Percentiles rank a stretch among this genome's conserved stretches.
phyloP scores from a whole-genome alignment of 768 basidiomycete genomes.

The Paxillus rubicundulus region DNA sequence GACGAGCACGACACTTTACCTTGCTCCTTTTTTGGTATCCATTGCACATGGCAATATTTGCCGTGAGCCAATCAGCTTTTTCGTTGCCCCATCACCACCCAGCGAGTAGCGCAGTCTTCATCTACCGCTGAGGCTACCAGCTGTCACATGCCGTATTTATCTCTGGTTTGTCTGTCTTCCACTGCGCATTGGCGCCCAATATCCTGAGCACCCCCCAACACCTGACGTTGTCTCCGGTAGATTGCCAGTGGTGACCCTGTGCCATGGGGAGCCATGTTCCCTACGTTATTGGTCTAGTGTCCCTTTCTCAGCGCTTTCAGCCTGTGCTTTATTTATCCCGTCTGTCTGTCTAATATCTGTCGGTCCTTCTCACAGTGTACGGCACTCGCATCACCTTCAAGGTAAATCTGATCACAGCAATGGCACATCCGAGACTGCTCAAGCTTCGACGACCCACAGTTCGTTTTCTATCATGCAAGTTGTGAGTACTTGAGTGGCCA shows the following conservation, averaged over 20 bases:
- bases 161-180: background rate
- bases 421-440: background rate
- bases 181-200: background rate
- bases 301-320: background rate
- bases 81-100: no score
- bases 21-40: background rate
- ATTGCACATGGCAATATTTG: background rate
- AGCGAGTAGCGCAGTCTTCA: no score
- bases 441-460: no score
- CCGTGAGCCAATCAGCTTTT: no score
- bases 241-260: no score
- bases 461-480: no score
- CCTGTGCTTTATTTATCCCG: background rate
- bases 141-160: background rate
- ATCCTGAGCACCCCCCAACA: background rate
- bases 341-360: background rate
- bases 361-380: background rate
- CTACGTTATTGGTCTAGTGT: background rate
- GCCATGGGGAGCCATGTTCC: background rate
- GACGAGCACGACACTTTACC: background rate
- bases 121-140: no score
- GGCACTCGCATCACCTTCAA: background rate
- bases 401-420: background rate
- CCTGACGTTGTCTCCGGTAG: no score
- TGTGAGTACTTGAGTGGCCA: no score